Conservation (phyloP, 1,284 basidiomycete species). For the Sporisorium iseilematis-ciliati region DNA sequence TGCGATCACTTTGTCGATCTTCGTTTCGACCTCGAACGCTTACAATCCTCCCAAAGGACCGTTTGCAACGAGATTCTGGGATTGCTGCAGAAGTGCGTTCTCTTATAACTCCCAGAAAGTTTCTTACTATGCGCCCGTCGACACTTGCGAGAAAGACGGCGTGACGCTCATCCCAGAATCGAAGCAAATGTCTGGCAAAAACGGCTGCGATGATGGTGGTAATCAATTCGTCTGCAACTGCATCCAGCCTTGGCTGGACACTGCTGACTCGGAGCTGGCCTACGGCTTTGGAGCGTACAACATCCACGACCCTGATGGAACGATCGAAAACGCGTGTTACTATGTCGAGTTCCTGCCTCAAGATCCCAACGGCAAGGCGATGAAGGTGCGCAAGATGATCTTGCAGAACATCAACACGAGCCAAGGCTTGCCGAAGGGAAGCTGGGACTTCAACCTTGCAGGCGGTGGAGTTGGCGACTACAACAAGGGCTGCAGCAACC, state of each 20-base stretch:
- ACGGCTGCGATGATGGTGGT: slow-evolving; percentile 30
- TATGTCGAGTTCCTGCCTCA: slow-evolving; percentile 21
- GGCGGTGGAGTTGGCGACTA: slow-evolving; percentile 41
- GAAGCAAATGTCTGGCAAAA: slow-evolving; percentile 4
- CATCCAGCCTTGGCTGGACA: slow-evolving; percentile 36
- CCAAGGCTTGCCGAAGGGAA: slow-evolving; percentile 15
- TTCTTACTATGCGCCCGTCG: slow-evolving; percentile 14
- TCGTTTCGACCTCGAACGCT: neutral
- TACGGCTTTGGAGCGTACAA: slow-evolving; percentile 48
- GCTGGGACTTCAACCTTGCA: slow-evolving; percentile 36
- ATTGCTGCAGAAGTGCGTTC: slow-evolving; percentile 36
- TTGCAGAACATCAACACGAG: slow-evolving; percentile 50
- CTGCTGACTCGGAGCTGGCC: slow-evolving; percentile 21
- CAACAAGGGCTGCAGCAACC: slow-evolving; percentile 28
- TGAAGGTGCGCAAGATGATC: slow-evolving; percentile 41
- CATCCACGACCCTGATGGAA: slow-evolving; percentile 20
- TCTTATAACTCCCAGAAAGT: neutral
- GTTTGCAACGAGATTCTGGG: slow-evolving; percentile 33
- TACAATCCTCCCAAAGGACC: slow-evolving; percentile 18
- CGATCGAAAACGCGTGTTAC: slow-evolving; percentile 38
- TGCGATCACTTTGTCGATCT: slow-evolving; percentile 20
- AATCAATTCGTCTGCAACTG: slow-evolving; percentile 35
- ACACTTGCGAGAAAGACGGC: slow-evolving; percentile 37
- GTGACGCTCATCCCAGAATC: slow-evolving; percentile 14
- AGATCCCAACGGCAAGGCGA: slow-evolving; percentile 31